phyloP scores from a whole-genome alignment of 371 early-diverging fungal species.

The Mucor sp. region DNA sequence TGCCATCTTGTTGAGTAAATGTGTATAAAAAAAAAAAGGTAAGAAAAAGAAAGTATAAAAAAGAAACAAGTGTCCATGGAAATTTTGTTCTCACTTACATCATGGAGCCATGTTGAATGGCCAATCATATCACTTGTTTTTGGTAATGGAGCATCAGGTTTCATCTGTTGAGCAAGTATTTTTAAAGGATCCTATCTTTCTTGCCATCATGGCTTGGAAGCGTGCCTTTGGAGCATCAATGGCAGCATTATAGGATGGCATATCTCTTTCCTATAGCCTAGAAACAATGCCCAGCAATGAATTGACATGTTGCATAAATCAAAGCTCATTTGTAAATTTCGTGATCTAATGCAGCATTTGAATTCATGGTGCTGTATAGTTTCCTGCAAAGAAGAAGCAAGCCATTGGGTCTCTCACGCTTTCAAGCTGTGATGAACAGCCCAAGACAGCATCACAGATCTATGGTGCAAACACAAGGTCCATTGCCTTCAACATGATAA shows the following conservation, averaged over 20 bases:
- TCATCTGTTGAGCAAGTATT: neutral
- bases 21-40: no score
- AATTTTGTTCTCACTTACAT: neutral
- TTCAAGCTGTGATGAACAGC: no score
- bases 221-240: neutral
- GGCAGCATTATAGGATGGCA: neutral
- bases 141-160: neutral
- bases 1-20: constrained; percentile 3
- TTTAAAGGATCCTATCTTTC: neutral
- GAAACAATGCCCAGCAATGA: neutral
- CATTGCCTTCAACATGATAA: neutral
- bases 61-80: neutral
- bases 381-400: no score
- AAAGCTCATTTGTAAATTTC: no score
- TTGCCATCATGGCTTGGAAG: no score
- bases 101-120: neutral
- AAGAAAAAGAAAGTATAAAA: neutral
- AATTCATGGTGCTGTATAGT: no score
- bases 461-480: no score
- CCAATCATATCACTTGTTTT: neutral
- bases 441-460: neutral
- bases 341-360: no score
- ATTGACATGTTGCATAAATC: neutral
- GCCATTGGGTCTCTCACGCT: no score
- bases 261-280: neutral